Evolutionary conservation across 2,329 filamentous ascomycete genomes (phyloP).

Genomic region (Keithomyces neogunnii): DNA sequence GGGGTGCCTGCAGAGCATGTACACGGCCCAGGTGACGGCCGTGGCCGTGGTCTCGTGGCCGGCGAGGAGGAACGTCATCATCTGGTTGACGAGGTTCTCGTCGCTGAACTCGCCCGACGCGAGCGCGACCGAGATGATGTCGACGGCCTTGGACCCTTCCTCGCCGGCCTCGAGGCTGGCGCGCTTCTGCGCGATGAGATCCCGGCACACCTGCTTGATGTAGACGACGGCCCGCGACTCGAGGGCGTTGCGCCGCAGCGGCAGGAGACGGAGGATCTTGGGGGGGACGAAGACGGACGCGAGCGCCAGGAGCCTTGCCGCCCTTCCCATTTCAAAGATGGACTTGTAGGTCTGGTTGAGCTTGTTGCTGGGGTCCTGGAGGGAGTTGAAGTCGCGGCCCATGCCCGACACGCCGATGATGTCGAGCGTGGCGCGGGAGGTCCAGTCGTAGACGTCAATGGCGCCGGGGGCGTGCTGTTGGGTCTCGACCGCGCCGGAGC

Average conservation of each 20-base stretch:
- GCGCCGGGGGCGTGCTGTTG: constrained; percentile 35
- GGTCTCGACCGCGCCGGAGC: constrained; percentile 15
- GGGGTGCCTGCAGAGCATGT: constrained; percentile 58
- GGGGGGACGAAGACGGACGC: not conserved
- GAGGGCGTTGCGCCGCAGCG: not conserved
- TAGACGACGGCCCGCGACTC: not conserved
- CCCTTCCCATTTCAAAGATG: not conserved
- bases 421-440: constrained; percentile 35
- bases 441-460: constrained; percentile 28
- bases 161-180: not conserved
- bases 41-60: constrained; percentile 74
- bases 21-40: constrained; percentile 65
- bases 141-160: constrained; percentile 26
- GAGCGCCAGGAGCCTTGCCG: not conserved
- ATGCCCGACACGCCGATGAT: constrained; percentile 53
- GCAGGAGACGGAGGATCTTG: not conserved
- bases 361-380: constrained; percentile 28
- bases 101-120: constrained; percentile 68
- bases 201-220: not conserved
- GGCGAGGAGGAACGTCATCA: constrained; percentile 83
- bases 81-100: constrained; percentile 71
- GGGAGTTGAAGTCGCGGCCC: constrained; percentile 42
- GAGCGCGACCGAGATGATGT: constrained; percentile 75
- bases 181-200: not conserved
- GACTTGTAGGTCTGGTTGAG: constrained; percentile 32